Percentiles rank a stretch among this genome's conserved stretches.
Evolutionary conservation across 495 filamentous ascomycete species (phyloP).

Genomic region (Neurospora sp.): DNA sequence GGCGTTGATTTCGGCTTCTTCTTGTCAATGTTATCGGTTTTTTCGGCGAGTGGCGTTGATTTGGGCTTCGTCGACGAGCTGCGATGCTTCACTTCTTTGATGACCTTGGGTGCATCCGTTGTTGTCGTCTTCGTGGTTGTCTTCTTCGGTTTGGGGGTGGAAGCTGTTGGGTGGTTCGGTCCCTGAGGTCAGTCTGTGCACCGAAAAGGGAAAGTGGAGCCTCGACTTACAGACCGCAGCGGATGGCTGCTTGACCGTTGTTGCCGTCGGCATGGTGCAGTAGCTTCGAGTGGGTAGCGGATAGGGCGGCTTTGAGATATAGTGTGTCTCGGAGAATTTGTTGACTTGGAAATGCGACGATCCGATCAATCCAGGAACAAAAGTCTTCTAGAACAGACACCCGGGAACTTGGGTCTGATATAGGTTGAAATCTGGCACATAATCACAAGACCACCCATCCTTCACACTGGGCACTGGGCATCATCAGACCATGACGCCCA

Average conservation of each 20-base stretch:
- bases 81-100: background rate
- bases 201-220: background rate
- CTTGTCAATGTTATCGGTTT: background rate
- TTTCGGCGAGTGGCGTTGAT: background rate
- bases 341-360: background rate
- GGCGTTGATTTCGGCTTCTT: background rate
- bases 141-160: background rate
- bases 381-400: background rate
- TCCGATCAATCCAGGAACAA: background rate
- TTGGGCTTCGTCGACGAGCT: background rate
- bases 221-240: background rate
- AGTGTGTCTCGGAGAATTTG: background rate
- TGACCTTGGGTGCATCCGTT: background rate
- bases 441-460: background rate
- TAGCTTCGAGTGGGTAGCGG: background rate
- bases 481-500: background rate
- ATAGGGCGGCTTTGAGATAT: background rate
- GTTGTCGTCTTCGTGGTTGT: background rate
- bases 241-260: background rate
- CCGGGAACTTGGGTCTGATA: background rate
- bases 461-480: background rate
- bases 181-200: background rate
- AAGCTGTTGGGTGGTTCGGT: background rate
- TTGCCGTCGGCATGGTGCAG: background rate
- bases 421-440: background rate